A percentile compares a stretch with the other conserved stretches of the same genome.
These are phyloP conservation scores for Xylariaceae sp. DNA, from an alignment of 2,329 filamentous ascomycete genomes.

Conservation along the genomic window DNA sequence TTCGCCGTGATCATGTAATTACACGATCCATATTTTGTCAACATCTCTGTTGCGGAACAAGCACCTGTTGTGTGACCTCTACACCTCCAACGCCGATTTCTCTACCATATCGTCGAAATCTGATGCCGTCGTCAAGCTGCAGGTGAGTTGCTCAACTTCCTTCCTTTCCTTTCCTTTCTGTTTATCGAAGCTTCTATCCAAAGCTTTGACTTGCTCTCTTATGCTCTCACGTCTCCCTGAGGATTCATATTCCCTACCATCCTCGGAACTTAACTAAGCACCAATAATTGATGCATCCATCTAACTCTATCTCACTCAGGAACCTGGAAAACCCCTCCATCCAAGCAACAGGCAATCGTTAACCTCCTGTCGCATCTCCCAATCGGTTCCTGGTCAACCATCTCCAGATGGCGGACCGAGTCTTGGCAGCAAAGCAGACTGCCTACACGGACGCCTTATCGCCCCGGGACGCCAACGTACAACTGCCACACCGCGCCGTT, in stretches of 20 bases:
- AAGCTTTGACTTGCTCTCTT: not conserved
- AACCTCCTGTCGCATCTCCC: conserved; percentile 6
- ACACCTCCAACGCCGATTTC: conserved; percentile 4
- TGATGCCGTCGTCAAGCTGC: conserved; percentile 14
- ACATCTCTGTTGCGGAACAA: conserved; percentile 8
- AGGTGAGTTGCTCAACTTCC: conserved; percentile 8
- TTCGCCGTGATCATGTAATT: conserved; percentile 11
- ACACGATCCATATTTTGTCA: conserved; percentile 7
- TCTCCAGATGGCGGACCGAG: conserved; percentile 41
- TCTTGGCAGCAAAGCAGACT: conserved; percentile 43
- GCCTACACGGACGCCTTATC: conserved; percentile 60
- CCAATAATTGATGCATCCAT: not conserved
- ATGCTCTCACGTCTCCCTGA: not conserved
- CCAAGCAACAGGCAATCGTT: conserved; percentile 4
- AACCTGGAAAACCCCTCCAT: not conserved
- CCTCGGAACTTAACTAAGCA: not conserved
- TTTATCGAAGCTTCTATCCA: not conserved
- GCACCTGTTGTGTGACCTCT: conserved; percentile 1
- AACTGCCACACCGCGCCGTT: conserved; percentile 36
- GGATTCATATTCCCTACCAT: too few species aligned
- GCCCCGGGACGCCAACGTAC: conserved; percentile 60
- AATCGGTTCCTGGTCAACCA: conserved; percentile 4
- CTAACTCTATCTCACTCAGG: conserved; percentile 1
- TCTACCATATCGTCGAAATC: conserved; percentile 9
- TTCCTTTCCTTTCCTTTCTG: not conserved